Evolutionary conservation across 1,284 basidiomycete genomes (phyloP).

Genomic region (Pterulicium gracile): DNA sequence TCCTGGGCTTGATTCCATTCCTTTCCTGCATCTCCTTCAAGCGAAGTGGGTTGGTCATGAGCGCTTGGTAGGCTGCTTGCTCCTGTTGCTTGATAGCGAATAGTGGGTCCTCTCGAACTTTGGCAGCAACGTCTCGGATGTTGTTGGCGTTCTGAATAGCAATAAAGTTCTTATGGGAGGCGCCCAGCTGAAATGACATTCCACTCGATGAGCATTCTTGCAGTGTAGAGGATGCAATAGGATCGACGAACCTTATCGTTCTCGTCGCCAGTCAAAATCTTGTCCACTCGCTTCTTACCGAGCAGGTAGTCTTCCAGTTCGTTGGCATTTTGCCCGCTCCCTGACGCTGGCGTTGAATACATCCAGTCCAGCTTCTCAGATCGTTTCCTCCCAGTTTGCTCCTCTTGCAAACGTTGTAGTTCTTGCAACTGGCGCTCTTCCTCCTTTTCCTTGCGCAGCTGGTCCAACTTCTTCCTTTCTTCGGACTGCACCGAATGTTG

Average conservation of each 20-base stretch:
- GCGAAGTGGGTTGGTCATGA: constrained; percentile 87
- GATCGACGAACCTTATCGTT: constrained; percentile 61
- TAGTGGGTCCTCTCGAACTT: constrained; percentile 93
- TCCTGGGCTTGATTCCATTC: constrained; percentile 65
- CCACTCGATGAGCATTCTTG: constrained; percentile 1
- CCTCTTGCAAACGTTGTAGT: constrained; percentile 88
- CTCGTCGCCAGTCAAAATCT: constrained; percentile 85
- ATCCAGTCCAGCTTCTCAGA: constrained; percentile 97
- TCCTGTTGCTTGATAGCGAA: constrained; percentile 97
- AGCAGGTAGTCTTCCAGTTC: constrained; percentile 95
- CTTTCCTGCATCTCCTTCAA: constrained; percentile 73
- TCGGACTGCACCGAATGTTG: constrained; percentile 50
- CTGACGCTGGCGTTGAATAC: constrained; percentile 91
- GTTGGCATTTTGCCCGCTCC: constrained; percentile 72
- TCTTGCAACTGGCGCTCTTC: constrained; percentile 96
- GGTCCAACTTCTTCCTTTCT: constrained; percentile 96
- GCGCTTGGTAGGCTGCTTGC: constrained; percentile 82
- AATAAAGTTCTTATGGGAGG: constrained; percentile 82
- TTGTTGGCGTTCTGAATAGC: constrained; percentile 90
- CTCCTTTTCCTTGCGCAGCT: constrained; percentile 93
- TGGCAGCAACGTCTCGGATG: constrained; percentile 81
- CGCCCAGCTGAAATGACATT: constrained; percentile 49
- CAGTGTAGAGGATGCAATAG: background rate
- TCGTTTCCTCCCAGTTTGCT: constrained; percentile 89
- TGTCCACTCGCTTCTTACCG: constrained; percentile 98